Percentiles rank a stretch among this genome's conserved stretches.
phyloP scores from a whole-genome alignment of 1,284 basidiomycete species.

The Mycosarcoma mackinlayi region DNA sequence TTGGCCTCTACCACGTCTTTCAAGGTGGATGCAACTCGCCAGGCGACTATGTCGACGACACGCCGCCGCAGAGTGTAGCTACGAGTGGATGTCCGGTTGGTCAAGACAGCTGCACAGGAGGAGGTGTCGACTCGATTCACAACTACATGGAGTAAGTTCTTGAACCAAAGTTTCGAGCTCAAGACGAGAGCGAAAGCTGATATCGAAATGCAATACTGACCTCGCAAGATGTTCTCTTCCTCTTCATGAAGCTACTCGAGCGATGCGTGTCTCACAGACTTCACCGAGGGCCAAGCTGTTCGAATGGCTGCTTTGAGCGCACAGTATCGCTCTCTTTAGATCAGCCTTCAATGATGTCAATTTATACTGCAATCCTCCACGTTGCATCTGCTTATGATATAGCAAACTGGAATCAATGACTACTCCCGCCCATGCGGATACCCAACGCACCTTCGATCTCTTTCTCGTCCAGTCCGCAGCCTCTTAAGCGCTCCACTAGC shows the following conservation, averaged over 20 bases:
- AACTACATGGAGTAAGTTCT: conserved; percentile 57
- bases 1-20: conserved; percentile 75
- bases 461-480: conserved; percentile 18
- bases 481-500: conserved; percentile 25
- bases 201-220: neutral
- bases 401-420: too few relatives aligned
- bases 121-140: conserved; percentile 47
- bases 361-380: neutral
- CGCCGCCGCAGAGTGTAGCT: conserved; percentile 67
- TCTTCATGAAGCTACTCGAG: conserved; percentile 33
- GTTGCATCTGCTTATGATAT: too few relatives aligned
- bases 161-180: too few relatives aligned
- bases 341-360: neutral
- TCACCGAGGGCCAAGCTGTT: conserved; percentile 50
- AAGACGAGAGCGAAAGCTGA: too few relatives aligned
- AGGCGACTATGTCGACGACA: conserved; percentile 73
- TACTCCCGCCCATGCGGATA: conserved; percentile 8
- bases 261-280: conserved; percentile 48
- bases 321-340: conserved; percentile 32
- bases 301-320: conserved; percentile 42
- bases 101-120: conserved; percentile 43
- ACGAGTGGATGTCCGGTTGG: conserved; percentile 44
- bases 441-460: conserved; percentile 31
- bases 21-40: conserved; percentile 73
- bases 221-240: too few relatives aligned